Conservation (phyloP, 1,139 yeast genomes). For the Pneumocystis wakefieldiae region DNA sequence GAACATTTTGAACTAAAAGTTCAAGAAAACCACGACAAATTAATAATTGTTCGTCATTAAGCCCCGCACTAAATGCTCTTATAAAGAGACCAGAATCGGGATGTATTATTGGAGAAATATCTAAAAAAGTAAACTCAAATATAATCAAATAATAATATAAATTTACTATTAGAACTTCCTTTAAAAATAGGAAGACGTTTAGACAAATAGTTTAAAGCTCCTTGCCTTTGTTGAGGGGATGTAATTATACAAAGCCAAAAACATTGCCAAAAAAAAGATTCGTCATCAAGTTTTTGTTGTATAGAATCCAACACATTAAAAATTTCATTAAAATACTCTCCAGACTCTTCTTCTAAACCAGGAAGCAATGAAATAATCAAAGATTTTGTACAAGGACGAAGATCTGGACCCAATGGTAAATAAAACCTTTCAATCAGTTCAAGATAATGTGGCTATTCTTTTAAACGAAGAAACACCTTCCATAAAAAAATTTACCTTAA, state of each 20-base stretch:
- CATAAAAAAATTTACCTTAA: constrained; percentile 29
- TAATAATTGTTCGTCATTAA: constrained; percentile 46
- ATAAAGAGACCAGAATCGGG: constrained; percentile 72
- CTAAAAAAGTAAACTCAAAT: background rate
- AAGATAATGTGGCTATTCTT: constrained; percentile 40
- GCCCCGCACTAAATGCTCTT: constrained; percentile 56
- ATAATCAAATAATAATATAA: constrained; percentile 13
- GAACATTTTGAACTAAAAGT: constrained; percentile 50
- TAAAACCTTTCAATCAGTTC: constrained; percentile 44
- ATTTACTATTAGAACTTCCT: constrained; percentile 11
- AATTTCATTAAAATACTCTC: constrained; percentile 58
- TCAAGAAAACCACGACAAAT: constrained; percentile 87
- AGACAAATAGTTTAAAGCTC: constrained; percentile 67
- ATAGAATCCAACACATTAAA: constrained; percentile 46
- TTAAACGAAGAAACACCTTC: background rate
- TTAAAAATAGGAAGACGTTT: constrained; percentile 47
- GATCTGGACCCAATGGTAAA: constrained; percentile 37
- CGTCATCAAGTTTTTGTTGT: constrained; percentile 39
- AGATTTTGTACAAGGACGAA: constrained; percentile 49
- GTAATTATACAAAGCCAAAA: constrained; percentile 61
- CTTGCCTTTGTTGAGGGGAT: constrained; percentile 64
- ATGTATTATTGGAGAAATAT: constrained; percentile 28
- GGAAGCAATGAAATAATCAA: constrained; percentile 61
- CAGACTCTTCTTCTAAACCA: constrained; percentile 82
- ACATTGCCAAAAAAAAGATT: constrained; percentile 73